Evolutionary conservation across 1,139 yeast species (phyloP).

Genomic region (Meyerozyma sp.): DNA sequence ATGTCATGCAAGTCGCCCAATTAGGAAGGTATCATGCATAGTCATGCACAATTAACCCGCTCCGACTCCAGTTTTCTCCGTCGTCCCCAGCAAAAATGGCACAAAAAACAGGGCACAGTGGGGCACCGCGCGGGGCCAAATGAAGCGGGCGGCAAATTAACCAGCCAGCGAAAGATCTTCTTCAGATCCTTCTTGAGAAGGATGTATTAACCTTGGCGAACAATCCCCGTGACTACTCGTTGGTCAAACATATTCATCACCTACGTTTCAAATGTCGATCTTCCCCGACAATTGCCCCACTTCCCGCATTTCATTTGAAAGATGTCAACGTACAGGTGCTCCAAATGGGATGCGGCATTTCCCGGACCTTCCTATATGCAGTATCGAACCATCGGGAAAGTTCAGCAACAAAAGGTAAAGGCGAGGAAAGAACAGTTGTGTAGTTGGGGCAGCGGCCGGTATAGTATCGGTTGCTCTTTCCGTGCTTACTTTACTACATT

Average conservation of each 20-base stretch:
- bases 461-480: no score
- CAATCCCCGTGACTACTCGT: no score
- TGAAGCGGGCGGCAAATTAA: no score
- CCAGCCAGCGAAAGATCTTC: no score
- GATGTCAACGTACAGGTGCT: neutral
- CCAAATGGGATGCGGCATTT: neutral
- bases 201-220: no score
- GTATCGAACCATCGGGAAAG: neutral
- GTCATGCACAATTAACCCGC: slow-evolving; percentile 1
- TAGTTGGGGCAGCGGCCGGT: no score
- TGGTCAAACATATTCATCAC: no score
- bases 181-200: no score
- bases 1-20: neutral
- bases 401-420: neutral
- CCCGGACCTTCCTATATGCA: neutral
- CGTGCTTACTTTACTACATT: no score
- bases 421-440: neutral
- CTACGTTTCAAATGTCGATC: neutral
- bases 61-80: neutral
- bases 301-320: neutral
- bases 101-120: neutral
- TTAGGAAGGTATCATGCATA: no score
- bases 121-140: neutral
- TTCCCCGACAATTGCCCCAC: neutral
- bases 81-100: neutral